These are phyloP conservation scores for Decorospora gaudefroyi DNA, from an alignment of 2,329 filamentous ascomycete species.

Conservation along the genomic window DNA sequence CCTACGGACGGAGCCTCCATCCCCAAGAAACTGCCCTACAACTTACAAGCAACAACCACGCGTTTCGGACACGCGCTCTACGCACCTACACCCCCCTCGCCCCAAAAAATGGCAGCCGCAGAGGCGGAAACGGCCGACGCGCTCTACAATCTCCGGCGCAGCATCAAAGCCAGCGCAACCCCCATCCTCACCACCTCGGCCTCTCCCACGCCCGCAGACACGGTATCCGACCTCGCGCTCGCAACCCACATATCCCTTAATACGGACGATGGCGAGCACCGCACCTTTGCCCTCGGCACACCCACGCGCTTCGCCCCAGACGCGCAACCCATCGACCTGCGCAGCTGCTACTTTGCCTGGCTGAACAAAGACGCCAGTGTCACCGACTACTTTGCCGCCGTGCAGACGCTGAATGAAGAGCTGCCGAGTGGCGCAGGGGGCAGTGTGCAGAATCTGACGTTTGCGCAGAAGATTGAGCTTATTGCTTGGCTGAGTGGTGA, in stretches of 20 bases:
- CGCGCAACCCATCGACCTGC: slow-evolving; percentile 74
- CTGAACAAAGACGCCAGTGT: slow-evolving; percentile 88
- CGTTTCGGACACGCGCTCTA: slow-evolving; percentile 14
- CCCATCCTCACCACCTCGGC: slow-evolving; percentile 75
- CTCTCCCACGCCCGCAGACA: slow-evolving; percentile 65
- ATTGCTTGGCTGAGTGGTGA: slow-evolving; percentile 93
- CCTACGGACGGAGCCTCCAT: no score
- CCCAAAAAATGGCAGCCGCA: slow-evolving; percentile 33
- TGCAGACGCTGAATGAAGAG: slow-evolving; percentile 78
- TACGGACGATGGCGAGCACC: slow-evolving; percentile 60
- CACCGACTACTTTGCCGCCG: slow-evolving; percentile 86
- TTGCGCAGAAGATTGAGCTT: slow-evolving; percentile 87
- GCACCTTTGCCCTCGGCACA: slow-evolving; percentile 69
- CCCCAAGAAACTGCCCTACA: slow-evolving; percentile 1
- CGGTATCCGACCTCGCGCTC: slow-evolving; percentile 64
- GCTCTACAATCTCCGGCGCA: slow-evolving; percentile 79
- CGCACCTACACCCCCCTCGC: slow-evolving; percentile 14
- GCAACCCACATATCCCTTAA: slow-evolving; percentile 66
- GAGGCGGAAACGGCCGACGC: slow-evolving; percentile 61
- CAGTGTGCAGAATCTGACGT: slow-evolving; percentile 83
- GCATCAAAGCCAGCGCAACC: slow-evolving; percentile 71
- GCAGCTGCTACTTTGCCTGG: slow-evolving; percentile 96
- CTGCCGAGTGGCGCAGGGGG: slow-evolving; percentile 65
- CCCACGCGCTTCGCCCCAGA: slow-evolving; percentile 83
- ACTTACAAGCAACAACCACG: background rate